Evolutionary conservation across 352 stramenopile species (phyloP).

Genomic region (Phytopythium vexans): DNA sequence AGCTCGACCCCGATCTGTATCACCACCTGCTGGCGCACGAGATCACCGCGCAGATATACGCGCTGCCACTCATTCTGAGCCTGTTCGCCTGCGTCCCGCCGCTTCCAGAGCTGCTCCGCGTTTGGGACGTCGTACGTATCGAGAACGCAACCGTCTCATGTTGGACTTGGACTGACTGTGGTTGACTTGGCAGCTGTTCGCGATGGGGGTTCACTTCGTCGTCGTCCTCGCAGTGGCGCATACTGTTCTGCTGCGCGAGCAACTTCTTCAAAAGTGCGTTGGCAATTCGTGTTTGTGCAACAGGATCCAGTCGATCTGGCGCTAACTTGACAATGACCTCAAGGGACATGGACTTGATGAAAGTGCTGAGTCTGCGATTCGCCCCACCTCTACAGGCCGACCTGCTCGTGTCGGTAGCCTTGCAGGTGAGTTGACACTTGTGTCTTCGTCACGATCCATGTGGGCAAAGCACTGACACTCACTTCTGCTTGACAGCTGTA

Average conservation of each 20-base stretch:
- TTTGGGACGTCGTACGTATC: constrained; percentile 86
- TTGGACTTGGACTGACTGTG: constrained; percentile 5
- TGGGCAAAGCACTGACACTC: not conserved
- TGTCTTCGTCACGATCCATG: constrained; percentile 1
- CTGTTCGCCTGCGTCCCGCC: constrained; percentile 90
- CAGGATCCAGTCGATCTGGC: not conserved
- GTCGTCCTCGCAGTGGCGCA: constrained; percentile 87
- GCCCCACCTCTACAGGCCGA: constrained; percentile 78
- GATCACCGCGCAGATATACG: constrained; percentile 87
- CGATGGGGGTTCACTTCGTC: constrained; percentile 90
- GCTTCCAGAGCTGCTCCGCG: constrained; percentile 80
- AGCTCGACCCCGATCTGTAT: constrained; percentile 83
- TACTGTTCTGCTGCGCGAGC: constrained; percentile 83
- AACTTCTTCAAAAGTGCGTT: constrained; percentile 73
- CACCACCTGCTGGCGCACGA: constrained; percentile 65
- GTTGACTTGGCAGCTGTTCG: constrained; percentile 65
- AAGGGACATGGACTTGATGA: constrained; percentile 88
- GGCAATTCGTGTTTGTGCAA: not conserved
- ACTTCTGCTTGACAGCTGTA: constrained; percentile 43
- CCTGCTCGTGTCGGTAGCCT: constrained; percentile 78
- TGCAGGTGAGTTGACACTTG: constrained; percentile 39
- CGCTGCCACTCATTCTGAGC: constrained; percentile 84
- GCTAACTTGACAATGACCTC: not conserved
- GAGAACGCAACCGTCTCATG: not conserved
- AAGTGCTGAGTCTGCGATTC: constrained; percentile 84